Evolutionary conservation across 495 filamentous ascomycete genomes (phyloP), one percentile per base, ranked within the genome.

Genomic region (Penicillium riverlandense): DNA sequence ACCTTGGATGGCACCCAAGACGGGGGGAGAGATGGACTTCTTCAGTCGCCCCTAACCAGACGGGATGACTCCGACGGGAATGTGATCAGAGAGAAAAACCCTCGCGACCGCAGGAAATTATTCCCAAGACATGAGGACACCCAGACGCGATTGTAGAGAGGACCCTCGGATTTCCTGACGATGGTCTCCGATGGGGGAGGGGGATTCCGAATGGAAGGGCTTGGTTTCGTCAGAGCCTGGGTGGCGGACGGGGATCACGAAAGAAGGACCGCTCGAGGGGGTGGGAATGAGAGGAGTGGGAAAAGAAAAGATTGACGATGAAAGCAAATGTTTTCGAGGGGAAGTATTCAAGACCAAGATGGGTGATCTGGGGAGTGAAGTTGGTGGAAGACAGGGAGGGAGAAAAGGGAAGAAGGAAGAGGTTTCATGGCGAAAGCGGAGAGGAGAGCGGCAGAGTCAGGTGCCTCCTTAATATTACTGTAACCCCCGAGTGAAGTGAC

Each of bases 391-490:
- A 41, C 22, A 22, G 22, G 38, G 54, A 49, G 35, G 54, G 48
- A 50, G 34, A 34, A 12, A 12, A 34, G 9, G 32, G 32, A 12
- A 34, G 32, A 34, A 12, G n/a, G 51, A 56, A 61, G 57, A 57
- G 55, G 49, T 57, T 59, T 56, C 49, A 53, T 46, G 49, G 53
- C 50, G 49, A 58, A 61, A 61, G 57, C 57, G 57, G 57, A 61
- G 57, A 60, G 53, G 54, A 22, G 22, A n/a, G 22, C 22, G 22
- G 22, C 22, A 22, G 22, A 52, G 57, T 61, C 57, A 61, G 54
- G 57, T 61, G 54, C 52, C 57, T 60, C 57, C 57, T 58, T 55
- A 61, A 61, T 61, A 61, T 58, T 60, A 58, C 51, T 40, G 49
- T 42, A 55, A 10, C 9, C 32, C n/a, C 45, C 54, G 22, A 22